phyloP scores from a whole-genome alignment of 345 rosid species.

The Salix dunnii region DNA sequence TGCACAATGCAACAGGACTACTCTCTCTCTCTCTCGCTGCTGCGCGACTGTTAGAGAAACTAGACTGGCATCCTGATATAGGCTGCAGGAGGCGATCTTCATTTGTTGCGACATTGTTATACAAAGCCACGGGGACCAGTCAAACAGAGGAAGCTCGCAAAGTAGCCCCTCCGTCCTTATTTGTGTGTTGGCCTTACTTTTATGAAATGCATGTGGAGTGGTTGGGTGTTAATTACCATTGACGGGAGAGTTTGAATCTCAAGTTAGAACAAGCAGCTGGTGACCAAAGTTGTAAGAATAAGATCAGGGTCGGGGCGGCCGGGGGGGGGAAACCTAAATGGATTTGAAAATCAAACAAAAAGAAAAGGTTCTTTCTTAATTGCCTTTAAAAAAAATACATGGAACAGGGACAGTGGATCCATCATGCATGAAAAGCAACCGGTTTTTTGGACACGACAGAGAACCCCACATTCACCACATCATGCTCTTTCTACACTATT shows the following conservation, averaged over 20 bases:
- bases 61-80: not conserved
- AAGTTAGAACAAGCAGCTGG: not conserved
- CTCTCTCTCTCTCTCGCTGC: not conserved
- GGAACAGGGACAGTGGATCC: conserved; percentile 39
- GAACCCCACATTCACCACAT: conserved; percentile 25
- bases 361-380: conserved; percentile 11
- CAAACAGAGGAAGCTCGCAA: not conserved
- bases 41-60: not conserved
- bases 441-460: conserved; percentile 11
- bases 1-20: not conserved
- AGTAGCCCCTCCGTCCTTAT: too few species aligned
- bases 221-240: conserved; percentile 18
- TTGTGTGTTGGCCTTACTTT: not conserved
- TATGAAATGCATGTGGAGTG: conserved; percentile 34
- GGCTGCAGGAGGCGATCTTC: not conserved
- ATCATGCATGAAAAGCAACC: conserved; percentile 39
- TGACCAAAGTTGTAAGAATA: not conserved
- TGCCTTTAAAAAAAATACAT: conserved; percentile 4
- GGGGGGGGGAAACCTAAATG: not conserved
- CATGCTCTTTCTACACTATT: conserved; percentile 21
- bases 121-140: not conserved
- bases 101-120: not conserved
- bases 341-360: conserved; percentile 20
- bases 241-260: conserved; percentile 25
- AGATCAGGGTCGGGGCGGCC: too few species aligned